Evolutionary conservation across 768 basidiomycete genomes (phyloP), one percentile per base, ranked within the genome.

Genomic region (Mycena capillaripes): DNA sequence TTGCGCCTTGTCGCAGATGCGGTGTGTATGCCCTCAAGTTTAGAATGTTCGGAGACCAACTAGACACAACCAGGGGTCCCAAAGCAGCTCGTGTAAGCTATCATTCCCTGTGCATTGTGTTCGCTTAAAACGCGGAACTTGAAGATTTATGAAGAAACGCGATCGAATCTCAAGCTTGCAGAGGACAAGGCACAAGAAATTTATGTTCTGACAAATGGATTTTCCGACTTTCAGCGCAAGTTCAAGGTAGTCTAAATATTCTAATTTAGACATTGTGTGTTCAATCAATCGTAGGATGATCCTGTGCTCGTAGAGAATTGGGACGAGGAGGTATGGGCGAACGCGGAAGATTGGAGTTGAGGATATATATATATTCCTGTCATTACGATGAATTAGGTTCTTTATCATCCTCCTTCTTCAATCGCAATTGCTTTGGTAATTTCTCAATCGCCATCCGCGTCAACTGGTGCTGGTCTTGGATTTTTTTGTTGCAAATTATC

Each of bases 271-370:
- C 7, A 6, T 23, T 36, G 25, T 23, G 38, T 36, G 9, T 38
- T 38, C 38, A 64, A 70, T 14, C 64, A 53, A 34, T 52, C 36
- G 57, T 72, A 92, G 91, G 83, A 92, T 68, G 93, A 95, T 78
- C 86, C 90, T 10, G 80, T 84, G 32, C 86, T 95, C 21, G 90
- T 95, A 11, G 94, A 94, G 81, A 92, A 93, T 67, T 95, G 92
- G 93, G 89, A 90, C 71, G 86, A 88, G 73, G 85, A 89, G 12
- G 84, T 91, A 30, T 93, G 92, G 92, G 87, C 56, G 32, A 69
- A 69, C 56, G 74, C 84, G 50, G 79, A 81, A 7, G 82, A 87
- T 16, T 86, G 84, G 82, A 81, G 75, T 76, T 81, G 71, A 16
- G 38, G 38, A 38, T 38, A 16, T 38, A 38, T 38, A 38, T 38